Evolutionary conservation across 1,284 basidiomycete species (phyloP).

Genomic region (Irpex lacteus): DNA sequence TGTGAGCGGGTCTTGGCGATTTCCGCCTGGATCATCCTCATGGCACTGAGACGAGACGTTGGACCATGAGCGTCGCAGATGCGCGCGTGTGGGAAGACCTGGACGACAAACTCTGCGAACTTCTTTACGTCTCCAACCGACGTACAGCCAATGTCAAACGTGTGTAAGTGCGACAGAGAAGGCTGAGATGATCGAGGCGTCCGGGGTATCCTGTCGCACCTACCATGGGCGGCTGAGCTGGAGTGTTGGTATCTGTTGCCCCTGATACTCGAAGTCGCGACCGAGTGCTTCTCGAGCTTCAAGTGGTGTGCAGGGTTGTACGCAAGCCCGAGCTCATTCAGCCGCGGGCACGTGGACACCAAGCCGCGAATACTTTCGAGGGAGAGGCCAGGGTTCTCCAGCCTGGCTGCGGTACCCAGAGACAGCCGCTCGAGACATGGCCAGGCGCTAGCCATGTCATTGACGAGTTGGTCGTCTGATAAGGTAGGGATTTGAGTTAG

Average conservation of each 20-base stretch:
- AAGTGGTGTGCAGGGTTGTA: background rate
- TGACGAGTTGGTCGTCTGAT: background rate
- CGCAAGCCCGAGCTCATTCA: background rate
- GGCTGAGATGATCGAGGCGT: background rate
- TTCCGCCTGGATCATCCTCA: background rate
- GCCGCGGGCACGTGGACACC: background rate
- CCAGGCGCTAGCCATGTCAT: background rate
- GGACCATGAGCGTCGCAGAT: background rate
- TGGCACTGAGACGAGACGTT: background rate
- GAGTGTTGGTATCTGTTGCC: background rate
- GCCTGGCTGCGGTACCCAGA: background rate
- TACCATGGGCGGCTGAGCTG: background rate
- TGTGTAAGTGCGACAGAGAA: background rate
- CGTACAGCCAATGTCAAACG: conserved; percentile 1
- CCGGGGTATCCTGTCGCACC: background rate
- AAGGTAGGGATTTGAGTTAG: background rate
- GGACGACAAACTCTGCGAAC: background rate
- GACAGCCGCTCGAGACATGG: background rate
- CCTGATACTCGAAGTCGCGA: background rate
- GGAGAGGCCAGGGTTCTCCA: background rate
- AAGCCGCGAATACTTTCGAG: background rate
- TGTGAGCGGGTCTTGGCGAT: background rate
- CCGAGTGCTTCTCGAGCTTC: background rate
- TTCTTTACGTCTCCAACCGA: background rate
- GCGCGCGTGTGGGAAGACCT: background rate